Base-by-base conservation (phyloP, 805 yeast species). In the Cyberlindnera nakhonratchasimensis region DNA sequence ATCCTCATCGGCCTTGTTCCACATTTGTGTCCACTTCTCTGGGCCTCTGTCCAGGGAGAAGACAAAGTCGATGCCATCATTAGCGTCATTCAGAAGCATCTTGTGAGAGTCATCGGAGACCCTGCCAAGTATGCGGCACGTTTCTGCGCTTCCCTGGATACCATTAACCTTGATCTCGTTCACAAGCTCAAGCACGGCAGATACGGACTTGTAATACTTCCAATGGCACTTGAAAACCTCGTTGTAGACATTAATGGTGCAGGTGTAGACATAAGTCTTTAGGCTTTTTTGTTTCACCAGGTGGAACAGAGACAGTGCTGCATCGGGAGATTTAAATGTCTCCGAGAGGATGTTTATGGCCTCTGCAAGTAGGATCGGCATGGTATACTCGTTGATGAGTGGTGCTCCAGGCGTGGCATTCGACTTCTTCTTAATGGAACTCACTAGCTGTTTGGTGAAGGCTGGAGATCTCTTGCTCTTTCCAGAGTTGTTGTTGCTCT, bases 111-210 rank as follows among this genome's bases (percentile, higher is more conserved):
- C 51, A 6, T 25, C 29, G 1, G 50, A 36, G 9, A 52, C 43
- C 9, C 25, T 22, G 11, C 28, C 41, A 13, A 55, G 20, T 5
- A 40, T 32, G 2, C 36, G n/a, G 9, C 59, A 51, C 6, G 74
- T 70, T 12, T 52, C 58, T 5, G 55, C 38, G 39, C 64, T 59
- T 4, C 69, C 65, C 25, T 59, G 58, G 10, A 71, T 61, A 6
- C 70, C 74, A 45, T 71, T 69, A 39, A 67, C 64, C 13, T 60
- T 62, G 54, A 71, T 58, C 42, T 71, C 75, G 14, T 66, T 61
- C n/a, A 66, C 53, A 14, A 66, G 45, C 12, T 52, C 48, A 19
- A 62, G 59, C n/a, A 68, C 60, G 5, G 59, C 53, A 21, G 53
- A 55, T 23, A 70, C 46, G 42, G 69, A 72, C 28, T 64, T 59